Evolutionary conservation across 1,284 basidiomycete genomes (phyloP).

Genomic region (Xerocomus amazonicus): DNA sequence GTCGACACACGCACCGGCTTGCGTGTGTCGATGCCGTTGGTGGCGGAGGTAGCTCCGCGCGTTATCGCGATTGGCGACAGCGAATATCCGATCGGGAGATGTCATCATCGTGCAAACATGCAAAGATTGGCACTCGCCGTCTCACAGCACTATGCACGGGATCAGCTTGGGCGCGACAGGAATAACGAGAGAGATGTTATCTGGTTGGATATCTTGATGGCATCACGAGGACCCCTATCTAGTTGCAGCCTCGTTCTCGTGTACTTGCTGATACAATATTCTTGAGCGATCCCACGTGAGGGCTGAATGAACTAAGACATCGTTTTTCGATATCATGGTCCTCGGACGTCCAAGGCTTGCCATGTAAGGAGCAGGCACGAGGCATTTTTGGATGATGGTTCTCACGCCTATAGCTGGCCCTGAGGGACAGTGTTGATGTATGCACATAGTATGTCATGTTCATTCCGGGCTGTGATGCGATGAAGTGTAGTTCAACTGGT

Average conservation of each 20-base stretch:
- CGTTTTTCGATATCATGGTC: constrained; percentile 24
- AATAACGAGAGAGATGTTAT: too few species aligned
- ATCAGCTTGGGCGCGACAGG: too few species aligned
- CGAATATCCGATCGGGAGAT: constrained; percentile 25
- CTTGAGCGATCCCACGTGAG: constrained; percentile 20
- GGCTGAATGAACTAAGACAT: not conserved
- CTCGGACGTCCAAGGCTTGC: constrained; percentile 27
- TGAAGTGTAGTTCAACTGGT: not conserved
- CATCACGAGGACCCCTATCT: too few species aligned
- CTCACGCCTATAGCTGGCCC: constrained; percentile 28
- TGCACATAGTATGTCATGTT: not conserved
- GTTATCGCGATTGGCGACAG: constrained; percentile 24
- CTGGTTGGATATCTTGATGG: too few species aligned
- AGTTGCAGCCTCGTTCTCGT: constrained; percentile 8
- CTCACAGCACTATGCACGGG: too few species aligned
- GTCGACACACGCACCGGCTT: too few species aligned
- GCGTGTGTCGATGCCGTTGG: too few species aligned
- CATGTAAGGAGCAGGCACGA: constrained; percentile 31
- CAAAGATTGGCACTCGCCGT: not conserved
- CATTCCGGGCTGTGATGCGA: not conserved
- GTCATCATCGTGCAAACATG: constrained; percentile 12
- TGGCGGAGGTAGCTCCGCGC: constrained; percentile 13
- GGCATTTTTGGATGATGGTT: constrained; percentile 24
- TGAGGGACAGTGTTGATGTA: constrained; percentile 10
- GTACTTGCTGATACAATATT: too few species aligned